phyloP scores from a whole-genome alignment of 2,329 filamentous ascomycete species.

The Bimuria novae-zelandiae region DNA sequence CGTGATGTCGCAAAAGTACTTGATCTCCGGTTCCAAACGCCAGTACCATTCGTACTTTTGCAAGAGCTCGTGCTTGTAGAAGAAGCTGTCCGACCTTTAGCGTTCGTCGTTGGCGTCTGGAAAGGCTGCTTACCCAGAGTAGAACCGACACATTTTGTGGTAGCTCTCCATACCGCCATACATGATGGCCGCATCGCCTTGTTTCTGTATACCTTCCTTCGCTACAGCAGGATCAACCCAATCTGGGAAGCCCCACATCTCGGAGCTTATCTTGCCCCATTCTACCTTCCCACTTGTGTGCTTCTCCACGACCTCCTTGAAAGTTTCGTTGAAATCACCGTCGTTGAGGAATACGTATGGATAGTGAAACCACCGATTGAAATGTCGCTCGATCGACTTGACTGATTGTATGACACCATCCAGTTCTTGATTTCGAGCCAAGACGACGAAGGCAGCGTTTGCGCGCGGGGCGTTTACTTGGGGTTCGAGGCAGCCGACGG shows the following conservation, averaged over 20 bases:
- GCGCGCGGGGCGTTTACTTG: constrained; percentile 79
- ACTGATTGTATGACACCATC: constrained; percentile 95
- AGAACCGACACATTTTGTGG: constrained; percentile 99
- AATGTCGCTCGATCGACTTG: constrained; percentile 97
- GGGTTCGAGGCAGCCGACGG: constrained; percentile 80
- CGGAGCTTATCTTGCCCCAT: constrained; percentile 88
- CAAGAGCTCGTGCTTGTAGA: constrained; percentile 94
- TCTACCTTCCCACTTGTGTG: constrained; percentile 88
- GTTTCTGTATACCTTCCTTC: constrained; percentile 93
- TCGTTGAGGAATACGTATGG: constrained; percentile 99
- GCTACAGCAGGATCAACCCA: constrained; percentile 95
- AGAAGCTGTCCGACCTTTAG: constrained; percentile 64
- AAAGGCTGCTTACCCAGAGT: constrained; percentile 75
- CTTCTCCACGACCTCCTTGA: constrained; percentile 85
- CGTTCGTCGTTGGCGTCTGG: neutral
- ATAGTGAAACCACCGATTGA: constrained; percentile 99
- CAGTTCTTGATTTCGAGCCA: constrained; percentile 94
- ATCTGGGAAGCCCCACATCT: constrained; percentile 95
- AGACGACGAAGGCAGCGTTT: constrained; percentile 93
- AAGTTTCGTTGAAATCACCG: constrained; percentile 92
- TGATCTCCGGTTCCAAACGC: constrained; percentile 98
- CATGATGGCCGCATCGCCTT: constrained; percentile 97
- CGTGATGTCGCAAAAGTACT: constrained; percentile 99
- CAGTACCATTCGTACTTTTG: constrained; percentile 99
- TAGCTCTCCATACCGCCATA: constrained; percentile 99